These are phyloP conservation scores for Hyphopichia homilentoma DNA, from an alignment of 805 yeast species.

Conservation along the genomic window DNA sequence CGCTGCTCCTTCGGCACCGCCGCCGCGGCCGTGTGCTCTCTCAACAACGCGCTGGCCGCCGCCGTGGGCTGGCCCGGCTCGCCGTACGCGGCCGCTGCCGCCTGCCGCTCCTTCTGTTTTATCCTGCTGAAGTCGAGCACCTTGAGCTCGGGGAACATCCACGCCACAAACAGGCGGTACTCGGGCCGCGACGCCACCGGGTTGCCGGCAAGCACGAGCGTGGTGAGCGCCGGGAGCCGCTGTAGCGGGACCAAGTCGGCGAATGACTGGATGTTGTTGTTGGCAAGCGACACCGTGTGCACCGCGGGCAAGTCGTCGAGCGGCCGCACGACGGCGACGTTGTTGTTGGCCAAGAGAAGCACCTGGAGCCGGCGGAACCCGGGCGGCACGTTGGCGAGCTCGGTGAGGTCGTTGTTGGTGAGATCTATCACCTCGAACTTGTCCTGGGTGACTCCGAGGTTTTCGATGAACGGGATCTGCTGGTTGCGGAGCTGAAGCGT, in stretches of 20 bases:
- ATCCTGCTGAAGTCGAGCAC: conserved; percentile 69
- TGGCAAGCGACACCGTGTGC: conserved; percentile 46
- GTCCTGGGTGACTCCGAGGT: conserved; percentile 27
- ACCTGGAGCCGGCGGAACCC: conserved; percentile 40
- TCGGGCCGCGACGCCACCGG: conserved; percentile 46
- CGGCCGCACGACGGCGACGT: conserved; percentile 39
- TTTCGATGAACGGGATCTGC: conserved; percentile 32
- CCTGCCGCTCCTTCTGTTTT: conserved; percentile 47
- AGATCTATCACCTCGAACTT: conserved; percentile 60
- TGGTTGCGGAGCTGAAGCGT: conserved; percentile 33
- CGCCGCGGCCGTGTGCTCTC: conserved; percentile 1
- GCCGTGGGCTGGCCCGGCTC: conserved; percentile 14
- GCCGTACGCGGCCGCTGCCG: conserved; percentile 43
- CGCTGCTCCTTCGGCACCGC: conserved; percentile 21
- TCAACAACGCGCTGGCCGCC: conserved; percentile 8
- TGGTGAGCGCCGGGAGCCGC: conserved; percentile 39
- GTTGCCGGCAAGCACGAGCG: conserved; percentile 55
- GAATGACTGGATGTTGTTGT: conserved; percentile 48
- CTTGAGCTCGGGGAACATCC: conserved; percentile 59
- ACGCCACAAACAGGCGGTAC: conserved; percentile 58
- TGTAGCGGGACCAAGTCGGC: conserved; percentile 37
- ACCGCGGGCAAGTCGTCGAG: conserved; percentile 44
- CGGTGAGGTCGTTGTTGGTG: conserved; percentile 67
- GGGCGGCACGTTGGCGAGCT: conserved; percentile 48
- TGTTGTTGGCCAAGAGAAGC: conserved; percentile 61